These are phyloP conservation scores for Pseudopithomyces chartarum DNA, from an alignment of 2,329 filamentous ascomycete genomes.

Conservation along the genomic window DNA sequence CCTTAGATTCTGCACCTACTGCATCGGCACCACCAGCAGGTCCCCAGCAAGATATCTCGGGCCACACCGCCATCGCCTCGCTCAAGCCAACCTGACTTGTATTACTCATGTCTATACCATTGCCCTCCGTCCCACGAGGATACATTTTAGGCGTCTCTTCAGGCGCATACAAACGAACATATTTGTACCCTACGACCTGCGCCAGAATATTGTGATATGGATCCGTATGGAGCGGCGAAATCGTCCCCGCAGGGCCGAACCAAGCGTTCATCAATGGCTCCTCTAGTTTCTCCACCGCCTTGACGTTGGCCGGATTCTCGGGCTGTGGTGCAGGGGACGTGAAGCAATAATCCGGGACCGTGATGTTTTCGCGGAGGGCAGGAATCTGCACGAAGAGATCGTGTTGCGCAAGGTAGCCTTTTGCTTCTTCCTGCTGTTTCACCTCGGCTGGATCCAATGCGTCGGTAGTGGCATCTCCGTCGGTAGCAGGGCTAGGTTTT, in stretches of 20 bases:
- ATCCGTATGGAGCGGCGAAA: slow-evolving; percentile 92
- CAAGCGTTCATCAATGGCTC: slow-evolving; percentile 83
- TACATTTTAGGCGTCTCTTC: slow-evolving; percentile 62
- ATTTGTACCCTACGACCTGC: slow-evolving; percentile 89
- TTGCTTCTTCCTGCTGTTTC: slow-evolving; percentile 26
- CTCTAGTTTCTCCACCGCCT: slow-evolving; percentile 34
- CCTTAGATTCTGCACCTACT: slow-evolving; percentile 18
- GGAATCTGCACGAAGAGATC: slow-evolving; percentile 85
- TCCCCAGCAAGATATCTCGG: slow-evolving; percentile 25
- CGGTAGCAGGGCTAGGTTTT: not conserved
- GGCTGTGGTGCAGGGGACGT: slow-evolving; percentile 55
- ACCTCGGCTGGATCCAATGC: not conserved
- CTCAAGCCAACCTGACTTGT: slow-evolving; percentile 82
- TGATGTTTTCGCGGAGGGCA: slow-evolving; percentile 73
- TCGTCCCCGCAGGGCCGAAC: slow-evolving; percentile 86
- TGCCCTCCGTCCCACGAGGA: slow-evolving; percentile 64
- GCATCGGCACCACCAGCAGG: not conserved
- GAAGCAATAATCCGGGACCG: slow-evolving; percentile 84
- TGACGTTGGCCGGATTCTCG: slow-evolving; percentile 18
- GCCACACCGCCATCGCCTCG: slow-evolving; percentile 61
- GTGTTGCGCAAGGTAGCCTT: slow-evolving; percentile 90
- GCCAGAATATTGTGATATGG: slow-evolving; percentile 91
- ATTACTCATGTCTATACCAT: slow-evolving; percentile 88
- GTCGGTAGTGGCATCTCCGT: not conserved
- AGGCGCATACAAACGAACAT: slow-evolving; percentile 85